These are phyloP conservation scores for Candida coleopterorum DNA, from an alignment of 805 yeast species.

Conservation along the genomic window DNA sequence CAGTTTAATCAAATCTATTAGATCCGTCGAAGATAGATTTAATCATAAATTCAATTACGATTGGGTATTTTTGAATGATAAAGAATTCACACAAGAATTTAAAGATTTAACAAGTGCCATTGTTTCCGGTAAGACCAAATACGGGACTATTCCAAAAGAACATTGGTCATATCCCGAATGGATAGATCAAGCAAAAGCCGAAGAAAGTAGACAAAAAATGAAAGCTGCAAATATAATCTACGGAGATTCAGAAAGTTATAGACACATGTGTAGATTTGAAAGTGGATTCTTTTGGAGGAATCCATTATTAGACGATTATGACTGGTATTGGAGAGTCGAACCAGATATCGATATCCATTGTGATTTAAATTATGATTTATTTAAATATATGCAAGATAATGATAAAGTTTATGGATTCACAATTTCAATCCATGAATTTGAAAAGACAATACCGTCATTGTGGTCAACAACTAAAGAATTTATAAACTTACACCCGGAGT, in stretches of 20 bases:
- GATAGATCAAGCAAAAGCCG: slow-evolving; percentile 75
- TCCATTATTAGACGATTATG: slow-evolving; percentile 67
- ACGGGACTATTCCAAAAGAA: slow-evolving; percentile 74
- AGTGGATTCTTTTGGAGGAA: slow-evolving; percentile 87
- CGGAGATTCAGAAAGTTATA: slow-evolving; percentile 70
- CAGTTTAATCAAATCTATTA: slow-evolving; percentile 72
- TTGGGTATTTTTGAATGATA: slow-evolving; percentile 94
- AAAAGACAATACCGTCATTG: slow-evolving; percentile 78
- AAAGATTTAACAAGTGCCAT: slow-evolving; percentile 60
- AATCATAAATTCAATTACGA: slow-evolving; percentile 78
- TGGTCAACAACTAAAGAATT: slow-evolving; percentile 77
- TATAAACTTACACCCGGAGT: slow-evolving; percentile 42
- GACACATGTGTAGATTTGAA: slow-evolving; percentile 92
- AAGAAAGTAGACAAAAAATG: slow-evolving; percentile 54
- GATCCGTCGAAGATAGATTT: slow-evolving; percentile 83
- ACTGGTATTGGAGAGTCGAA: slow-evolving; percentile 94
- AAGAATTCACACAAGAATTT: slow-evolving; percentile 77
- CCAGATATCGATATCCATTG: slow-evolving; percentile 79
- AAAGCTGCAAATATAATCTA: slow-evolving; percentile 73
- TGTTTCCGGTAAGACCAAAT: slow-evolving; percentile 72
- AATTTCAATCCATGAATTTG: slow-evolving; percentile 75
- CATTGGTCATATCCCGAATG: slow-evolving; percentile 87
- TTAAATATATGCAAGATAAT: slow-evolving; percentile 70
- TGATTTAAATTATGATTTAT: slow-evolving; percentile 85
- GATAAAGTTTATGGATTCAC: slow-evolving; percentile 84